Base-by-base conservation (phyloP, 2,329 filamentous ascomycete species). In the Fusarium xyrophilum region DNA sequence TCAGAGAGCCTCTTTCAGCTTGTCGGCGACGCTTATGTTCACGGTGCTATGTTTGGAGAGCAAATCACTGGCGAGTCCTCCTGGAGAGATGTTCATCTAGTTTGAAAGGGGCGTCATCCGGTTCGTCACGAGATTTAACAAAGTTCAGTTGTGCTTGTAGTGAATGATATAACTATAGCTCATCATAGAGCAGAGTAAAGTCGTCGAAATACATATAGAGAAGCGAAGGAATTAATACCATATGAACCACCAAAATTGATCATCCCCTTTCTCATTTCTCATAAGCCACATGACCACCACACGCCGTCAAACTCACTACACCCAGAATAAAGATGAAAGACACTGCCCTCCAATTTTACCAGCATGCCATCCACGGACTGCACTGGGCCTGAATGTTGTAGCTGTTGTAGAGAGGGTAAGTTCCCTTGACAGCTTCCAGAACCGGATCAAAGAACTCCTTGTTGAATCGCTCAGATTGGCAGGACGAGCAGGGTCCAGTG, bases 331-430 rank as follows among this genome's bases (percentile, higher is more conserved):
- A 12, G 33, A 54, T 30, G 27, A 33, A 30, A 32, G 21, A 38
- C 15, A 19, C 32, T n/a, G 44, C 15, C n/a, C 13, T 33, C 12
- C 35, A 25, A 11, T 14, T 35, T 40, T 54, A 60, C 35, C n/a
- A 23, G 23, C 79, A 80, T 21, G 73, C 77, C 70, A 79, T 79
- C 79, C 79, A 80, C 19, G 79, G 79, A 30, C 75, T 73, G 48
- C 79, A 80, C 55, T 79, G 73, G 8, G 77, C 79, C 56, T 80
- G 72, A 10, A 81, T 71, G 28, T 74, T 76, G 60, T 79, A 80
- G 55, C 76, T 78, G 65, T 77, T 77, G 65, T 77, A 81, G 15
- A 71, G 66, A n/a, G 79, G 79, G 43, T 79, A 81, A 32, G 76
- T 80, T 11, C 74, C 78, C 63, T 80, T 73, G 53, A 80, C 72